Base-by-base conservation (phyloP, 495 filamentous ascomycete genomes). In the Annulohypoxylon maeteangense region DNA sequence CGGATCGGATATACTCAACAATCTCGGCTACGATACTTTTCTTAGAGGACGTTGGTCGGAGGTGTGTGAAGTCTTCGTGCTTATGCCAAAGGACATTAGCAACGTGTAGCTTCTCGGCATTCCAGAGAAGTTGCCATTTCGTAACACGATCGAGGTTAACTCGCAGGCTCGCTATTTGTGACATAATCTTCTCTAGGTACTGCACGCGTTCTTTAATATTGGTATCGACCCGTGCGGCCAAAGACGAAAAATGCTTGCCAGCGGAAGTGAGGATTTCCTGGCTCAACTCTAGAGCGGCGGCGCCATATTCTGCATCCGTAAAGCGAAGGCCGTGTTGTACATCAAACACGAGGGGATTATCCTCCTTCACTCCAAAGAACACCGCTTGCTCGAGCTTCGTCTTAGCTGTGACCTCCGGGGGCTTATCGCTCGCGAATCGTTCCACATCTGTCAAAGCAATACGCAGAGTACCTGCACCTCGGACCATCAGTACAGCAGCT, bases 361-460 rank as follows among this genome's bases (percentile, higher is more conserved):
- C 87, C 47, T 86, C 84, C 78, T 93, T 88, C 20, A 87, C 88
- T 1, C 94, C 93, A 76, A 91, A 98, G 81, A 97, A 97, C 3
- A 98, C 89, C 12, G 95, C 95, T 77, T 98, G 95, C 73, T 97
- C 93, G 45, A 99, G 84, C 78, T 95, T 98, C 75, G 88, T 91
- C 76, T 91, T 93, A 7, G 92, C 91, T 1, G 92, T 93, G 18
- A 95, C 84, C 64, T 81, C 75, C 4, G 85, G 86, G 1, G 84
- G 79, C 42, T 75, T 75, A 11, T 82, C 81, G 59, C 79, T 83
- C 12, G 81, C 78, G 42, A 88, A 85, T 50, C 82, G 81, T 57
- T 85, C 82, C 10, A 83, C 78, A 48, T 90, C 85, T 29, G 81
- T 80, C 16, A 86, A 79, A n/a, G 86, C 86, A 38, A 98, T 79